phyloP scores from a whole-genome alignment of 495 filamentous ascomycete genomes.

The Aspergillus haitiensis region DNA sequence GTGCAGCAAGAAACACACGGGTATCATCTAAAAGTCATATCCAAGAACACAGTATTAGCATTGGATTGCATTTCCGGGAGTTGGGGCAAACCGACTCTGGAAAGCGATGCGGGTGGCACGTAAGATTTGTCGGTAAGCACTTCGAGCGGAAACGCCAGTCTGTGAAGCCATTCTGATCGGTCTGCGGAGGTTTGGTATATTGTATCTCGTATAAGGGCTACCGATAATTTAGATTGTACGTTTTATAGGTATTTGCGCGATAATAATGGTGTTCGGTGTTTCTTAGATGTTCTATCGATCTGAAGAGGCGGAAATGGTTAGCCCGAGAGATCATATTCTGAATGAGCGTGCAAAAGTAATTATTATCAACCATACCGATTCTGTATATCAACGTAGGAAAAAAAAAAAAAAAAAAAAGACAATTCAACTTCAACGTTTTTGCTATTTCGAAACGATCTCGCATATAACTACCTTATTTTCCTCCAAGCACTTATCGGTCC shows the following conservation, averaged over 20 bases:
- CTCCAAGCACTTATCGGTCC: no score
- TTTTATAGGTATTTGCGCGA: not conserved
- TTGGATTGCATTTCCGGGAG: not conserved
- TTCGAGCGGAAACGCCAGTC: conserved; percentile 58
- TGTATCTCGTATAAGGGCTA: not conserved
- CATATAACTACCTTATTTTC: no score
- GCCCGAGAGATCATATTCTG: no score
- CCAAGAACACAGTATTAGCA: conserved; percentile 6
- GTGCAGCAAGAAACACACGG: conserved; percentile 66
- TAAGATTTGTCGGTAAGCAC: conserved; percentile 79
- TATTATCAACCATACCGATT: no score
- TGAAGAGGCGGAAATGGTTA: no score
- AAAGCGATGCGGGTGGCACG: conserved; percentile 84
- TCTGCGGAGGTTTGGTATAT: not conserved
- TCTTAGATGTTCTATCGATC: no score
- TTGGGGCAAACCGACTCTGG: conserved; percentile 55
- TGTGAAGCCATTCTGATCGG: conserved; percentile 27
- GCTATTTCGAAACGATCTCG: no score
- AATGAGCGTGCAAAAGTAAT: no score
- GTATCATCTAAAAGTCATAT: conserved; percentile 58
- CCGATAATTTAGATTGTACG: not conserved
- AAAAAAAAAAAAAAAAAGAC: no score
- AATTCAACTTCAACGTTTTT: no score
- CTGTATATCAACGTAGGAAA: no score
- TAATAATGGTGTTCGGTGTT: not conserved